These are phyloP conservation scores for Monosporascus ibericus DNA, from an alignment of 2,329 filamentous ascomycete species.

Conservation along the genomic window DNA sequence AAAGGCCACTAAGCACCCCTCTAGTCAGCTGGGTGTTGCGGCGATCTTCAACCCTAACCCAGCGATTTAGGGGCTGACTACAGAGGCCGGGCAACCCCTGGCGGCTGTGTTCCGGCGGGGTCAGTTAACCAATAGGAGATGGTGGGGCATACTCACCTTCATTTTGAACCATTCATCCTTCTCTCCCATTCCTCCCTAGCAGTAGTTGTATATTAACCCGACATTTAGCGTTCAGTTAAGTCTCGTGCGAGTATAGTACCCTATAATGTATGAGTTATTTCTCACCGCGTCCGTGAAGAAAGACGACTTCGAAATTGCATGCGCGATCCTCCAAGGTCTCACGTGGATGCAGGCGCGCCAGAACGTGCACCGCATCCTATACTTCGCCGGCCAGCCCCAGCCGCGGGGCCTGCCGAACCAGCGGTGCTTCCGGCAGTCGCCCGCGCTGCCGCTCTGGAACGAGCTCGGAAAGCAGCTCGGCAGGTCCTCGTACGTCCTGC, in stretches of 20 bases:
- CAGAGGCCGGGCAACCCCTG: no score
- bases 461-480: slow-evolving; percentile 48
- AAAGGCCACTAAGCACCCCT: no score
- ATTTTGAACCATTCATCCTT: no score
- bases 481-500: slow-evolving; percentile 52
- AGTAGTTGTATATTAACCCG: no score
- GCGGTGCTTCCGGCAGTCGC: slow-evolving; percentile 9
- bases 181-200: no score
- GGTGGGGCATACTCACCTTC: no score
- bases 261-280: slow-evolving; percentile 53
- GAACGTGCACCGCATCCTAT: slow-evolving; percentile 44
- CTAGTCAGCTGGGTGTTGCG: no score
- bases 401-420: slow-evolving; percentile 40
- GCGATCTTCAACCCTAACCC: no score
- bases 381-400: slow-evolving; percentile 43
- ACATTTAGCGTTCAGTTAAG: neutral
- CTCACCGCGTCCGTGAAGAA: slow-evolving; percentile 48
- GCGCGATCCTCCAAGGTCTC: slow-evolving; percentile 50
- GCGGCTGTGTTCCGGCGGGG: no score
- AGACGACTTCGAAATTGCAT: slow-evolving; percentile 41
- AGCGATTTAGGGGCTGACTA: no score
- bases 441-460: slow-evolving; percentile 35
- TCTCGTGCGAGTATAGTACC: no score
- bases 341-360: slow-evolving; percentile 50
- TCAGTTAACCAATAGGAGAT: no score